These are phyloP conservation scores for Lagenidium giganteum DNA, from an alignment of 352 stramenopile genomes.

Conservation along the genomic window DNA sequence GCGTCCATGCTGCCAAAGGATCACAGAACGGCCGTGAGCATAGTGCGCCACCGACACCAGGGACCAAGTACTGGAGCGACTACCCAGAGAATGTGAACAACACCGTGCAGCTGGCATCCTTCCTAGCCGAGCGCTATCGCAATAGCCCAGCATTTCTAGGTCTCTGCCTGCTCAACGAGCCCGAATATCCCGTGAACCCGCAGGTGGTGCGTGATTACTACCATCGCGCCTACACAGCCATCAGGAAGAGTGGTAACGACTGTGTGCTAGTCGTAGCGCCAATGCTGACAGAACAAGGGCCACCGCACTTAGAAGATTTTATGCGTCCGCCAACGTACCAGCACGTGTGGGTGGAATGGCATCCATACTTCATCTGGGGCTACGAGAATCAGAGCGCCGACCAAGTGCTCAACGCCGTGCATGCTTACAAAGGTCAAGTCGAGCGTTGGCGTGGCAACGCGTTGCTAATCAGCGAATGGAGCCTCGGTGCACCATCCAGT, in stretches of 20 bases:
- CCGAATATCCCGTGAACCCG: constrained; percentile 42
- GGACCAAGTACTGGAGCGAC: constrained; percentile 39
- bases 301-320: constrained; percentile 30
- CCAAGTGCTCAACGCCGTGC: constrained; percentile 53
- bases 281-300: constrained; percentile 45
- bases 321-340: constrained; percentile 29
- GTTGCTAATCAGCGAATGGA: constrained; percentile 84
- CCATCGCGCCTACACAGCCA: constrained; percentile 40
- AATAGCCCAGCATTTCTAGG: constrained; percentile 45
- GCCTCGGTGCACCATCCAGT: constrained; percentile 46
- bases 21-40: constrained; percentile 82
- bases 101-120: constrained; percentile 50
- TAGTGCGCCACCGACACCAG: constrained; percentile 29
- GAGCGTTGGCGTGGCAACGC: constrained; percentile 58
- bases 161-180: constrained; percentile 79
- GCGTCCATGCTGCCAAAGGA: constrained; percentile 76
- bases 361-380: constrained; percentile 64
- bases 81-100: constrained; percentile 64
- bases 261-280: constrained; percentile 50
- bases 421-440: constrained; percentile 49
- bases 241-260: constrained; percentile 48
- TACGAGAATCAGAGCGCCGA: constrained; percentile 48
- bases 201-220: constrained; percentile 54
- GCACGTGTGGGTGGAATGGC: constrained; percentile 47
- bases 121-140: constrained; percentile 43